phyloP scores from a whole-genome alignment of 2,329 filamentous ascomycete genomes.

The Chalaropsis thielavioides region DNA sequence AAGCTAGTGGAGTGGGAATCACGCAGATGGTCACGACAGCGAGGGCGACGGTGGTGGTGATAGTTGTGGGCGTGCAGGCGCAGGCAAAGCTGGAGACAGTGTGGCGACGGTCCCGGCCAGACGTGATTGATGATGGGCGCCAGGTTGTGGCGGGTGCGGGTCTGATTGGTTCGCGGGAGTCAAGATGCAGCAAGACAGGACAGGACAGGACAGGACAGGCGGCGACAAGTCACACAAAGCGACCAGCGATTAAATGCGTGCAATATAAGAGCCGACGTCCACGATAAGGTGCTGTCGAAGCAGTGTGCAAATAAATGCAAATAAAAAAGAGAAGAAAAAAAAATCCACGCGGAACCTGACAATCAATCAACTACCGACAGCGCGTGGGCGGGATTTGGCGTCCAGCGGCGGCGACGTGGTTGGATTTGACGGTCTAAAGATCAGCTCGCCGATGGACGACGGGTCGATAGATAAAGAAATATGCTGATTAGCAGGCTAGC shows the following conservation, averaged over 20 bases:
- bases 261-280: not conserved
- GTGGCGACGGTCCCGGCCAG: too few relatives aligned
- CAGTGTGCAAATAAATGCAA: not conserved
- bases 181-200: too few relatives aligned
- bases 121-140: too few relatives aligned
- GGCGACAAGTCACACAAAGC: not conserved
- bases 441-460: too few relatives aligned
- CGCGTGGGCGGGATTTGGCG: not conserved
- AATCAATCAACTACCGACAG: not conserved
- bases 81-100: not conserved
- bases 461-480: too few relatives aligned
- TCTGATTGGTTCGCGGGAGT: too few relatives aligned
- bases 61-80: not conserved
- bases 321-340: not conserved
- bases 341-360: not conserved
- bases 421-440: too few relatives aligned
- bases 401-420: too few relatives aligned
- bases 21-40: not conserved
- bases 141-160: too few relatives aligned
- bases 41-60: not conserved
- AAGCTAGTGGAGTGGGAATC: not conserved
- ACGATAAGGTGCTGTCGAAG: not conserved
- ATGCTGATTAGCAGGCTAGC: not conserved
- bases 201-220: too few relatives aligned
- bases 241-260: not conserved